Conservation (phyloP, 2,329 filamentous ascomycete species). For the Sporothrix variecibatus region DNA sequence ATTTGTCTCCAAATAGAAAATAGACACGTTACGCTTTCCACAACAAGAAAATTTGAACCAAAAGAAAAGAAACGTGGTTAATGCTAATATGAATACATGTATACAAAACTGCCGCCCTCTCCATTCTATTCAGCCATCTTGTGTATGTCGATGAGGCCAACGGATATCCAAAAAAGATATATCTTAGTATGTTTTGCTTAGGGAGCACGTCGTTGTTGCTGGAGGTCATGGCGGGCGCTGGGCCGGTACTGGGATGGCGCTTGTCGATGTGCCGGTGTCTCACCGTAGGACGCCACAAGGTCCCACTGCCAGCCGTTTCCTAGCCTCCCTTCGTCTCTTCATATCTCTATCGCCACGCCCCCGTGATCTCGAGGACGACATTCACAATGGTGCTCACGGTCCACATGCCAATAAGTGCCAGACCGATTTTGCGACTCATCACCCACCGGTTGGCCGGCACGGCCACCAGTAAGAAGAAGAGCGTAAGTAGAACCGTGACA, state of each 20-base stretch:
- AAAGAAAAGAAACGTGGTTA: background rate
- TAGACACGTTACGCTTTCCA: background rate
- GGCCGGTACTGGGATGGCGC: background rate
- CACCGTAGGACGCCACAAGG: background rate
- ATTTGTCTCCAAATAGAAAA: background rate
- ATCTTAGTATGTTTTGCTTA: background rate
- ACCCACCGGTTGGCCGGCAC: slow-evolving; percentile 87
- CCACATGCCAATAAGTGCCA: slow-evolving; percentile 79
- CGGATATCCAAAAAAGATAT: background rate
- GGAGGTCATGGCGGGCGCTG: background rate
- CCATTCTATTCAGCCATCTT: background rate
- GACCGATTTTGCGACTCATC: slow-evolving; percentile 80
- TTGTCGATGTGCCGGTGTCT: background rate
- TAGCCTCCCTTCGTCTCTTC: background rate
- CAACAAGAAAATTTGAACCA: background rate
- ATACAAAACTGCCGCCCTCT: background rate
- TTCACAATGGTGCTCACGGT: slow-evolving; percentile 76
- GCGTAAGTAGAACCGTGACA: slow-evolving; percentile 77
- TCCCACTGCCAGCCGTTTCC: background rate
- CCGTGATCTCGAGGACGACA: slow-evolving; percentile 74
- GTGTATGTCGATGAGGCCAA: background rate
- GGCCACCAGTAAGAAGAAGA: slow-evolving; percentile 74
- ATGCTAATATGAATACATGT: background rate
- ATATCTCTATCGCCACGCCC: slow-evolving; percentile 43
- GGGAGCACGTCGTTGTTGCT: background rate